phyloP scores from a whole-genome alignment of 805 yeast genomes.

The Ogataea methylovora region DNA sequence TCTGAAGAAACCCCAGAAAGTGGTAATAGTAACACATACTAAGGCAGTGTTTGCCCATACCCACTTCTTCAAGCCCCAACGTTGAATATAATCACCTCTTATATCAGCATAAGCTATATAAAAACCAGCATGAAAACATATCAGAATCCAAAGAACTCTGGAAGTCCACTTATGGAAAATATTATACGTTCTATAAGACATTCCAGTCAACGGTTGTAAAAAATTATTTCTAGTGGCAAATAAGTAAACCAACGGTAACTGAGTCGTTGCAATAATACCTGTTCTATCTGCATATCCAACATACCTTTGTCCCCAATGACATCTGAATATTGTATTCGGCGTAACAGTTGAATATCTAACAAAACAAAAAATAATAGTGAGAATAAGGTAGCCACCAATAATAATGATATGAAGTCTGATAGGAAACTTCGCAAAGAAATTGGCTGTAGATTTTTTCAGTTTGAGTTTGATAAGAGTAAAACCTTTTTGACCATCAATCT shows the following conservation, averaged over 20 bases:
- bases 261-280: slow-evolving; percentile 35
- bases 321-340: slow-evolving; percentile 25
- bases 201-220: slow-evolving; percentile 23
- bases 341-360: slow-evolving; percentile 17
- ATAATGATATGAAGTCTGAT: slow-evolving; percentile 25
- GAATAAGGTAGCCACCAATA: slow-evolving; percentile 18
- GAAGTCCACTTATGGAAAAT: slow-evolving; percentile 34
- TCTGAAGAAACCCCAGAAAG: slow-evolving; percentile 26
- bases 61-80: slow-evolving; percentile 35
- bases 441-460: too few relatives aligned
- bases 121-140: slow-evolving; percentile 30
- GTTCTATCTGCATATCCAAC: slow-evolving; percentile 36
- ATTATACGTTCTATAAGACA: slow-evolving; percentile 28
- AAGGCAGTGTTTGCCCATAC: slow-evolving; percentile 34
- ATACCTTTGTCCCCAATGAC: slow-evolving; percentile 19
- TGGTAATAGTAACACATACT: slow-evolving; percentile 18
- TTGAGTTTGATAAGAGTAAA: too few relatives aligned
- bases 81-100: slow-evolving; percentile 25
- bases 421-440: slow-evolving; percentile 26
- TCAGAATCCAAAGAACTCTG: slow-evolving; percentile 29
- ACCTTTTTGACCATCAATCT: too few relatives aligned
- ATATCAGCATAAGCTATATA: slow-evolving; percentile 30
- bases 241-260: slow-evolving; percentile 26
- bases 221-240: slow-evolving; percentile 30
- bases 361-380: slow-evolving; percentile 21